Base-by-base conservation (phyloP, 1,284 basidiomycete genomes). In the Malassezia cuniculi region DNA sequence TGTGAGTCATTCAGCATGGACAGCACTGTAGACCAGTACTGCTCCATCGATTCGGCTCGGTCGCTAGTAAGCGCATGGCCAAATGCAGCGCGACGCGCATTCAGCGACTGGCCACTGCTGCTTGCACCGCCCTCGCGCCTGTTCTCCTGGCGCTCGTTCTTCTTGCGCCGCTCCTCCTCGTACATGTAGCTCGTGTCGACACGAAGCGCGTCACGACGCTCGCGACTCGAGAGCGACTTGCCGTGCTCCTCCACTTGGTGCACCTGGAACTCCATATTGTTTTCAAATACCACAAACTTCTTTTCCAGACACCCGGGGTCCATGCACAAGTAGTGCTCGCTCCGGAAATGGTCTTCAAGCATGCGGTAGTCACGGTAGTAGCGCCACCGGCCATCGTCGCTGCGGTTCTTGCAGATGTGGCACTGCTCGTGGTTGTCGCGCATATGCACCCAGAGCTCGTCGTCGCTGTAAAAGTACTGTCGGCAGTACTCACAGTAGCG, bases 391-490 rank as follows among this genome's bases (percentile, higher is more conserved):
- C 60, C 61, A 11, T 55, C 55, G 22, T 57, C 60, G 31, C 34
- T 44, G 7, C 58, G 53, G 5, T 41, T 29, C 38, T 65, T 61
- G 70, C 93, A 97, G 20, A 97, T 71, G 60, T 93, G 93, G 67
- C 93, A 97, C 62, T 97, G 89, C 66, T 97, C 90, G 70, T 97
- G 90, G 32, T 72, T 73, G 60, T 89, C 81, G 31, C 89, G 77
- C 81, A 94, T 87, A 69, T 97, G 93, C 26, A 79, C 72, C 66
- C 81, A 94, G n/a, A 95, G 71, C 62, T 90, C 86, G 60, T 97
- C 90, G 44, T 82, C 80, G 20, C 80, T 73, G 67, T 90, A 94
- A 74, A 82, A 90, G 54, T 82, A 85, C 55, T 82, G 79, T 19
- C 77, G 76, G 61, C 90, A 95, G 69, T 94, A 97, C 57, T 80